Evolutionary conservation across 1,284 basidiomycete species (phyloP), one percentile per base, ranked within the genome.

Genomic region (Fomitopsis schrenkii): DNA sequence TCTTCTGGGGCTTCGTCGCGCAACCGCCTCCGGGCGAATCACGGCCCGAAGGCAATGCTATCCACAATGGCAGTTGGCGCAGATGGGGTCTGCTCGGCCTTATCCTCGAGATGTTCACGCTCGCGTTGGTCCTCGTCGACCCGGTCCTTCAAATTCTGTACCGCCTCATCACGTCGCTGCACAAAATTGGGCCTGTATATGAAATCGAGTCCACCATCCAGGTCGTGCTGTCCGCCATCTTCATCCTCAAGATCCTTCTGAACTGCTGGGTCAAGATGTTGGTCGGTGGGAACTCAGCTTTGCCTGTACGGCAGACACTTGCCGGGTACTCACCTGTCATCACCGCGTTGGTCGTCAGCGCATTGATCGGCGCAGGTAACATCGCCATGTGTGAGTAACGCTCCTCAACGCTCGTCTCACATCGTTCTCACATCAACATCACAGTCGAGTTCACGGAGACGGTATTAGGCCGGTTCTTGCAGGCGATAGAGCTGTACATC

Each of bases 371-470:
- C 17, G 72, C 87, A 38, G 86, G 83, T 22, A 83, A 85, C 65
- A 71, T 89, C 38, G 66, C 84, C n/a, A 68, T 72, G 50, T 84
- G 90, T 91, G 67, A 77, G 89, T 80, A 19, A 22, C 41, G 9
- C 28, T 22, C n/a, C 12, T 8, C 28, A 15, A 22, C 41, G n/a
- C n/a, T 26, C 42, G 4, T 17, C 12, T 9, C 33, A 26, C 7
- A 48, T 58, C 42, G 7, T 40, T 46, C 45, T 40, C 8, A 58
- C 22, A 14, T 42, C n/a, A 12, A n/a, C 12, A 3, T 35, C 35
- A 8, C 63, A 91, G 89, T 87, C 68, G 74, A 79, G 60, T 90
- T 91, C 68, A 83, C 88, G 1, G 90, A 91, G 71, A 83, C 83
- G 10, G 78, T 80, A 8, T 74, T 88, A 5, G 90, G 89, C n/a